Percentiles rank a stretch among this genome's conserved stretches.
Conservation (phyloP, 306 rosid genomes). For the Castanea sativa region DNA sequence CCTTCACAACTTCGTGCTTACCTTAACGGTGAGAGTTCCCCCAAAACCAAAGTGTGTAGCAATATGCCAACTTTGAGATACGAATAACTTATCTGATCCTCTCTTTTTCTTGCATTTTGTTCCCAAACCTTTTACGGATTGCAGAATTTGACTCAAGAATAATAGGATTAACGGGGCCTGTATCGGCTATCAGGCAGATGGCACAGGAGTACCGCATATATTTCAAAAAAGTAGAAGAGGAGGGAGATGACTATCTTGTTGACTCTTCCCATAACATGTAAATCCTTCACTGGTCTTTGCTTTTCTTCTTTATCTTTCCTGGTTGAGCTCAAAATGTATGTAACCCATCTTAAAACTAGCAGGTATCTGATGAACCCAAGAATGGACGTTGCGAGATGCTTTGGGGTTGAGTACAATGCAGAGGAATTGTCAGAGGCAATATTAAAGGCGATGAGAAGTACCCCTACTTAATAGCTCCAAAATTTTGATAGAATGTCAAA, state of each 20-base stretch:
- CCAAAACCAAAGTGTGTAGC: not conserved
- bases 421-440: constrained; percentile 66
- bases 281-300: constrained; percentile 23
- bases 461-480: constrained; percentile 27
- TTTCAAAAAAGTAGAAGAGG: constrained; percentile 81
- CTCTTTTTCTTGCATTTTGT: constrained; percentile 3
- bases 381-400: constrained; percentile 82
- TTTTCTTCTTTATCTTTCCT: not conserved
- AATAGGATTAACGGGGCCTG: constrained; percentile 75
- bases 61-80: constrained; percentile 9
- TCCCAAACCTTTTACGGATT: constrained; percentile 10
- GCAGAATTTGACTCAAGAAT: constrained; percentile 82
- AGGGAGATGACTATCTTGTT: constrained; percentile 82
- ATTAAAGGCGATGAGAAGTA: constrained; percentile 47
- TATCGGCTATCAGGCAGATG: constrained; percentile 78
- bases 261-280: constrained; percentile 89
- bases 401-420: constrained; percentile 76
- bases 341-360: constrained; percentile 29
- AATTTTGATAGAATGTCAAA: not conserved
- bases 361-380: constrained; percentile 83
- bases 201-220: constrained; percentile 84
- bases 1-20: constrained; percentile 74
- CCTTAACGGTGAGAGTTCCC: constrained; percentile 65
- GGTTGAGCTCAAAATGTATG: constrained; percentile 20
- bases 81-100: not conserved